Base-by-base conservation (phyloP, 2,329 filamentous ascomycete species). In the Colletotrichum tanaceti region DNA sequence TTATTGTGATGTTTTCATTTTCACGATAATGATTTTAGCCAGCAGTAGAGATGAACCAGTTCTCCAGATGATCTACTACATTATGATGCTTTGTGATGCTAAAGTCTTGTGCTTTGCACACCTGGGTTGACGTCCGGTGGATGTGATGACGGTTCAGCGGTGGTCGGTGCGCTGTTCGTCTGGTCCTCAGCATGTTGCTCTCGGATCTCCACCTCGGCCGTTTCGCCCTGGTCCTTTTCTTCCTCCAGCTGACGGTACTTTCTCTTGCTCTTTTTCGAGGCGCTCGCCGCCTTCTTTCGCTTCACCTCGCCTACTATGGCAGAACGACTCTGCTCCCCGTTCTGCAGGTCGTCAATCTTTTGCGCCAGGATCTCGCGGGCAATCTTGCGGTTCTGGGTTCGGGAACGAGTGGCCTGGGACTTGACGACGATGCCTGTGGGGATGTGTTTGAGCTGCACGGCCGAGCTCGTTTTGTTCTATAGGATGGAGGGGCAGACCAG, bases 341-440 rank as follows among this genome's bases (percentile, higher is more conserved):
- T 90, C 73, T 88, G 83, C 43, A 91, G 74, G 72, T 91, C 85
- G 78, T 99, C 96, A 39, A 91, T 82, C 74, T 87, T 89, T 73
- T 93, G 89, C 28, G 92, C 92, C 38, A 98, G 85, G 49, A 97
- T 83, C 72, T 89, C 85, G 47, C 94, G 87, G 14, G 96, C 96
- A 71, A 93, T 91, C 78, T 92, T 94, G 71, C 94, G 89, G 78
- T 99, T 99, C 80, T 97, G 92, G 65, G 87, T 87, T 20, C 93
- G 89, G 1, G 93, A 97, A 55, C 96, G 90, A 10, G 96, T 98
- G 22, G 91, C 93, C 80, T 99, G 96, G 64, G 89, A 95, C 82
- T 99, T 99, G 71, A 99, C 88, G 16, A 98, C 94, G 61, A 98
- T 89, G 70, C 95, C 95, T 0, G 94, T 97, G 6, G 95, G 93